These are phyloP conservation scores for Chaetomium fimeti DNA, from an alignment of 495 filamentous ascomycete species.

Conservation along the genomic window DNA sequence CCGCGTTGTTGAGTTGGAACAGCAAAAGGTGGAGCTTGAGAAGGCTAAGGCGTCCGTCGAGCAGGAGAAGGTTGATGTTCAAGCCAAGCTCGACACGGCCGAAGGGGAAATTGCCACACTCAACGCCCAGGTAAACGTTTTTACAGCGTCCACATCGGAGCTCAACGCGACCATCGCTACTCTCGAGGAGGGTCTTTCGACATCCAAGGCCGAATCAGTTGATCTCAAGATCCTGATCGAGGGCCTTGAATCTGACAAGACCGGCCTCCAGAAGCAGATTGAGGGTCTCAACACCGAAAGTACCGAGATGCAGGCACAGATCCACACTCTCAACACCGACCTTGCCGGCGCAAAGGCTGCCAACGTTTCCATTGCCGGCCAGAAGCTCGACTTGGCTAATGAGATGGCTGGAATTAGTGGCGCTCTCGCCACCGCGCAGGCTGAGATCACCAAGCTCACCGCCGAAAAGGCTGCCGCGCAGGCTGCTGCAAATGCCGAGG, in stretches of 20 bases:
- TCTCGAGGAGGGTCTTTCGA: conserved; percentile 28
- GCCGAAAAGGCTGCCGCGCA: conserved; percentile 36
- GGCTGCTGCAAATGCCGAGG: conserved; percentile 33
- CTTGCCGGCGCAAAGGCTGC: conserved; percentile 36
- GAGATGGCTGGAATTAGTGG: conserved; percentile 27
- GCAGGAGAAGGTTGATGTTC: conserved; percentile 39
- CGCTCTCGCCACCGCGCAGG: conserved; percentile 29
- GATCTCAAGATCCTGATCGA: conserved; percentile 34
- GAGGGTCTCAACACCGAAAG: conserved; percentile 26
- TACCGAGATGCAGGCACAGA: conserved; percentile 23
- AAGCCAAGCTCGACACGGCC: conserved; percentile 29
- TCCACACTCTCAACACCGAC: conserved; percentile 35
- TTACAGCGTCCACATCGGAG: conserved; percentile 28
- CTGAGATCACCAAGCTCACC: conserved; percentile 31
- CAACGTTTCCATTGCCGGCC: conserved; percentile 35
- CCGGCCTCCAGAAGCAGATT: conserved; percentile 37
- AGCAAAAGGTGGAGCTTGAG: conserved; percentile 38
- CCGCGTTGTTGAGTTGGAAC: conserved; percentile 42
- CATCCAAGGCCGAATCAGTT: conserved; percentile 24
- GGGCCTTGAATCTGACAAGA: conserved; percentile 39
- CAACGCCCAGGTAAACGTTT: conserved; percentile 24
- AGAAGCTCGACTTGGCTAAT: conserved; percentile 33
- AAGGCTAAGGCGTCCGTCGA: conserved; percentile 34
- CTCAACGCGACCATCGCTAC: conserved; percentile 26
- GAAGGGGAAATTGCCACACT: conserved; percentile 31